Percentiles rank a stretch among this genome's conserved stretches.
Conservation (phyloP, 2,329 filamentous ascomycete species). For the Lachnellula cervina region DNA sequence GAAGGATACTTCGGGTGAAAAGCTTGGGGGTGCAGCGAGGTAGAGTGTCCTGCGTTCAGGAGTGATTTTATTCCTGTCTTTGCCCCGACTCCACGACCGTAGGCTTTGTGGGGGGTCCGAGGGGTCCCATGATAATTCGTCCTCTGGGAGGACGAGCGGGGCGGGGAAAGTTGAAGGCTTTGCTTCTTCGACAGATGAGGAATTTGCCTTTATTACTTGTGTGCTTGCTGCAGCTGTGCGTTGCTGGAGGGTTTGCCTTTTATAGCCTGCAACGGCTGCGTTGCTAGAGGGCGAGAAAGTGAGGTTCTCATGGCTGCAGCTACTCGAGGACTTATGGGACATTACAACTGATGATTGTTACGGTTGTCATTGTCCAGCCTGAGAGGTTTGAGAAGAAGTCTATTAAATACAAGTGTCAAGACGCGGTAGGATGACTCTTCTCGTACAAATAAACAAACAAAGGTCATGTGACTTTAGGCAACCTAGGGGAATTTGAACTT, state of each 20-base stretch:
- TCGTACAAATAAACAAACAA: neutral
- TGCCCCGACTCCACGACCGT: constrained; percentile 17
- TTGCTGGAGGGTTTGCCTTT: constrained; percentile 2
- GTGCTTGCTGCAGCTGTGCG: constrained; percentile 8
- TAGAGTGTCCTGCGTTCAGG: constrained; percentile 20
- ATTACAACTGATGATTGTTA: neutral
- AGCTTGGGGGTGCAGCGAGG: constrained; percentile 18
- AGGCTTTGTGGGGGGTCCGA: constrained; percentile 19
- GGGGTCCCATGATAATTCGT: constrained; percentile 22
- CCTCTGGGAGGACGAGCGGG: constrained; percentile 22
- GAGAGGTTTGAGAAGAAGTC: neutral
- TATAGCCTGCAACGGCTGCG: constrained; percentile 4
- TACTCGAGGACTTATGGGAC: neutral
- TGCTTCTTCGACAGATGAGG: neutral
- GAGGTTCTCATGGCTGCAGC: constrained; percentile 6
- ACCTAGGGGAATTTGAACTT: neutral
- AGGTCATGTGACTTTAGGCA: constrained; percentile 5
- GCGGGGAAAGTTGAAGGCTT: constrained; percentile 18
- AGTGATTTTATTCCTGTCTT: constrained; percentile 22
- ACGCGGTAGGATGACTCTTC: neutral
- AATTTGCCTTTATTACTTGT: neutral
- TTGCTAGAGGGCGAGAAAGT: constrained; percentile 4
- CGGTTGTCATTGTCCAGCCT: neutral
- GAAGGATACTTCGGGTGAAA: constrained; percentile 5
- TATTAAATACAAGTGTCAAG: neutral